Percentiles rank a stretch among this genome's conserved stretches.
Conservation (phyloP, 2,329 filamentous ascomycete genomes). For the Fusarium coicis region DNA sequence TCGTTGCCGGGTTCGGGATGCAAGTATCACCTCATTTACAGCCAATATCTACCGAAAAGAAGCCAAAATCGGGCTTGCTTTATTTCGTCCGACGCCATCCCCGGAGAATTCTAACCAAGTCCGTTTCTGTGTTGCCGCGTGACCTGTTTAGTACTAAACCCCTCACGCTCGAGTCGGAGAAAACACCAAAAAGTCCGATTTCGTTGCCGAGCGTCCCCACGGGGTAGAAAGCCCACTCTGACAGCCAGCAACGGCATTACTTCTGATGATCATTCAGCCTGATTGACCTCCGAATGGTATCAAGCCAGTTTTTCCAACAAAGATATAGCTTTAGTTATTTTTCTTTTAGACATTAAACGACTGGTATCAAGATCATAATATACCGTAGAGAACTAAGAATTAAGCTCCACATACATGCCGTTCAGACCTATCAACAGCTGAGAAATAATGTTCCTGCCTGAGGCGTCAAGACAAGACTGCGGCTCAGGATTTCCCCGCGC, state of each 20-base stretch:
- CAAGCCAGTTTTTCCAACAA: too few species aligned
- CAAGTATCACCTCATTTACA: neutral
- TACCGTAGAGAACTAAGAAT: neutral
- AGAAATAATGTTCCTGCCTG: neutral
- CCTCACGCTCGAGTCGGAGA: neutral
- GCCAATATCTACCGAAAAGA: neutral
- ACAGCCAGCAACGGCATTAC: neutral
- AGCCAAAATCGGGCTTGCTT: neutral
- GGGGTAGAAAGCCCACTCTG: neutral
- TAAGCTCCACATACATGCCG: neutral
- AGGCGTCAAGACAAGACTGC: neutral
- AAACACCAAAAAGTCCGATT: neutral
- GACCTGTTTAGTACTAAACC: neutral
- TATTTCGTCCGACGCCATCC: neutral
- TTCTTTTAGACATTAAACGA: neutral
- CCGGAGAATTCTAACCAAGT: neutral
- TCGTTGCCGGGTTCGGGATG: neutral
- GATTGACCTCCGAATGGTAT: fast-evolving
- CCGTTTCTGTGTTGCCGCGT: neutral
- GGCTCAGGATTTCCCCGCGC: neutral
- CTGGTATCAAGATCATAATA: too few species aligned
- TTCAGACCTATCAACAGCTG: neutral
- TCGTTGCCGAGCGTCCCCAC: neutral
- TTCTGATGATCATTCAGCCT: neutral
- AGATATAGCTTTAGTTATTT: too few species aligned